Conservation (phyloP, 148 eudicot species). For the Polygonum maritimum region DNA sequence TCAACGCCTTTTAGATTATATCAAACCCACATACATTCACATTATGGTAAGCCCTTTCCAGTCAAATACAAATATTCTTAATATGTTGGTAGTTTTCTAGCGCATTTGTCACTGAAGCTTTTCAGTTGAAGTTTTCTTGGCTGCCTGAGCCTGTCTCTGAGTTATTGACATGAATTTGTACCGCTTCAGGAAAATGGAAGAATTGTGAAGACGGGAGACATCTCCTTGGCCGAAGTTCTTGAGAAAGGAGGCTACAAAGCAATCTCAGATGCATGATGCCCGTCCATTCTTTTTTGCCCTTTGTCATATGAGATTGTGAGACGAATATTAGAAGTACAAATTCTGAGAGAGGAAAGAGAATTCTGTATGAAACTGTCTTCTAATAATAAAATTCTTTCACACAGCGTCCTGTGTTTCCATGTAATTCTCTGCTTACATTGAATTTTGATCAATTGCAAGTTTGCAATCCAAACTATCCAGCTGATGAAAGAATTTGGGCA, state of each 20-base stretch:
- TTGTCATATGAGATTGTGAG: neutral
- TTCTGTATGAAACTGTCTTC: neutral
- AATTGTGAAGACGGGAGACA: slow-evolving; percentile 83
- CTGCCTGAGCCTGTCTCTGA: neutral
- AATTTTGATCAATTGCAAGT: no score
- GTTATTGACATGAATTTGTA: neutral
- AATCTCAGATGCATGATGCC: slow-evolving; percentile 26
- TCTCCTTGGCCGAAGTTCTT: slow-evolving; percentile 64
- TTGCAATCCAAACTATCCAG: no score
- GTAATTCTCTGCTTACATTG: neutral
- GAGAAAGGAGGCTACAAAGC: slow-evolving; percentile 91
- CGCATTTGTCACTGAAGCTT: neutral
- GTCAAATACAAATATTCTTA: no score
- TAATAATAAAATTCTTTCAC: neutral
- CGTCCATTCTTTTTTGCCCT: neutral
- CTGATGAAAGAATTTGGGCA: no score
- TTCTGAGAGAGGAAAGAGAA: neutral
- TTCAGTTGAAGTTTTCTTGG: neutral
- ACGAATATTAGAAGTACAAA: neutral
- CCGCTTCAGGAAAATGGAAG: slow-evolving; percentile 65
- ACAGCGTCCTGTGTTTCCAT: neutral
- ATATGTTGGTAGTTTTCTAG: neutral
- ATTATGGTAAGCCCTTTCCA: slow-evolving; percentile 55
- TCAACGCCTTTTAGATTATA: slow-evolving; percentile 69
- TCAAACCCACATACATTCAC: slow-evolving; percentile 74